phyloP scores from a whole-genome alignment of 495 filamentous ascomycete species.

The Parathielavia appendiculata region DNA sequence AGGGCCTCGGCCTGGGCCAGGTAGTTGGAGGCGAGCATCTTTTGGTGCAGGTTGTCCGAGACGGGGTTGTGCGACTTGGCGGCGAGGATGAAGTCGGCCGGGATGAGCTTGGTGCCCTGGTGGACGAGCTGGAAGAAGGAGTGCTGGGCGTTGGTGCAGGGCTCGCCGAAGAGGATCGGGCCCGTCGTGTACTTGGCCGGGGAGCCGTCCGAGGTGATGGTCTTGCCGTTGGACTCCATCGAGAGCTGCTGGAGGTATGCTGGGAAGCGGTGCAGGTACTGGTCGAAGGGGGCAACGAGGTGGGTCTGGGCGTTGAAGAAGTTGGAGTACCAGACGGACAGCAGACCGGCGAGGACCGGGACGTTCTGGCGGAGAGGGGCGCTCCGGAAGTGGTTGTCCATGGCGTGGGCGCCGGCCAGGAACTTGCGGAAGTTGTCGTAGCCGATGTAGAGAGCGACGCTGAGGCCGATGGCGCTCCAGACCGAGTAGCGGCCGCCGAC shows the following conservation, averaged over 20 bases:
- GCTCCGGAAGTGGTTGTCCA: constrained; percentile 96
- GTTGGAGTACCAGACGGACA: constrained; percentile 98
- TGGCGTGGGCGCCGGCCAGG: constrained; percentile 88
- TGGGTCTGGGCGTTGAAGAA: constrained; percentile 98
- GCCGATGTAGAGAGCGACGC: constrained; percentile 88
- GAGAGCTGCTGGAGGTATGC: constrained; percentile 98
- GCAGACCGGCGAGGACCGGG: constrained; percentile 80
- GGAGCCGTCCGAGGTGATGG: constrained; percentile 82
- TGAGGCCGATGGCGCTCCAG: constrained; percentile 96
- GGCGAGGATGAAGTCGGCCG: constrained; percentile 94
- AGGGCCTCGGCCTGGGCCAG: constrained; percentile 95
- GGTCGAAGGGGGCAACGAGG: constrained; percentile 95
- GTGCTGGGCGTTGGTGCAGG: constrained; percentile 98
- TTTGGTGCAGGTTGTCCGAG: constrained; percentile 87
- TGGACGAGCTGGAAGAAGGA: constrained; percentile 99
- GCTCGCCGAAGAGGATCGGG: constrained; percentile 92
- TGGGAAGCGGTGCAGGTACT: constrained; percentile 98
- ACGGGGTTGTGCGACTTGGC: constrained; percentile 95
- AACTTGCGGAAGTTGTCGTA: constrained; percentile 97
- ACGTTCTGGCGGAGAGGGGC: constrained; percentile 93
- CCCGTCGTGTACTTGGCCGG: constrained; percentile 96
- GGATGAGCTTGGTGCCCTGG: constrained; percentile 98
- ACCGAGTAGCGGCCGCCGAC: constrained; percentile 97
- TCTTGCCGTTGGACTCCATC: constrained; percentile 99
- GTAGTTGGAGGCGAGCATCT: constrained; percentile 98